Evolutionary conservation across 176 grass and related monocot genomes (phyloP).

Genomic region (Bothriochloa decipiens): DNA sequence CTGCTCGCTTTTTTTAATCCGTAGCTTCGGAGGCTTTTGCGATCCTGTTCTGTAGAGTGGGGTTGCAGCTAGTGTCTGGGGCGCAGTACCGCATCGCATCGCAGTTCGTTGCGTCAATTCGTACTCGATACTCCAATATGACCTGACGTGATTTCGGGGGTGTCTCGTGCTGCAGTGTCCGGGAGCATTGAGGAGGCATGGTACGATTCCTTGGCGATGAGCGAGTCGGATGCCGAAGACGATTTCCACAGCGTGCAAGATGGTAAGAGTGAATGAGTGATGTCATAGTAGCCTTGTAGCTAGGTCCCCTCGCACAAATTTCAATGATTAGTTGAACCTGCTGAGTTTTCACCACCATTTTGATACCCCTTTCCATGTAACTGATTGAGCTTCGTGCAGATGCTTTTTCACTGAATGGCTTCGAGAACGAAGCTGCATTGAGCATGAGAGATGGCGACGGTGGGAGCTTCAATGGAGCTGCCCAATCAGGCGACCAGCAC

Average conservation of each 20-base stretch:
- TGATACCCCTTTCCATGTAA: constrained; percentile 60
- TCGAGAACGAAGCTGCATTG: constrained; percentile 56
- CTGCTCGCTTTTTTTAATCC: constrained; percentile 23
- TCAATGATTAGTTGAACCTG: background rate
- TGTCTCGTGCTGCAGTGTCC: constrained; percentile 44
- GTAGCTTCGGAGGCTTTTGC: background rate
- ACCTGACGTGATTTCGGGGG: constrained; percentile 42
- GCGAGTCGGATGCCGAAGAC: constrained; percentile 78
- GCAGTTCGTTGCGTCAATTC: constrained; percentile 35
- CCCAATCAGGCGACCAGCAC: constrained; percentile 34
- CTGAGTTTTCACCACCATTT: background rate
- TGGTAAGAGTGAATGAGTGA: constrained; percentile 58
- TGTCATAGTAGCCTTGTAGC: background rate
- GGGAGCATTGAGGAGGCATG: constrained; percentile 82
- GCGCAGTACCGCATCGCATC: background rate
- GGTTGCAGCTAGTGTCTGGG: constrained; percentile 10
- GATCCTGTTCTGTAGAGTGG: constrained; percentile 35
- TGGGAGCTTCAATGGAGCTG: constrained; percentile 44
- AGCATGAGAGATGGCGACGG: constrained; percentile 46
- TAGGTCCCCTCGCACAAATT: background rate
- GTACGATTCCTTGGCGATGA: constrained; percentile 76
- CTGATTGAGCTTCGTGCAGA: constrained; percentile 29
- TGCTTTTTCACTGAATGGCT: constrained; percentile 66
- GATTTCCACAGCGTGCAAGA: constrained; percentile 94
- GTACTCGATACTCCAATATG: background rate